phyloP scores from a whole-genome alignment of 129 eudicot species.

The Mikania micrantha region DNA sequence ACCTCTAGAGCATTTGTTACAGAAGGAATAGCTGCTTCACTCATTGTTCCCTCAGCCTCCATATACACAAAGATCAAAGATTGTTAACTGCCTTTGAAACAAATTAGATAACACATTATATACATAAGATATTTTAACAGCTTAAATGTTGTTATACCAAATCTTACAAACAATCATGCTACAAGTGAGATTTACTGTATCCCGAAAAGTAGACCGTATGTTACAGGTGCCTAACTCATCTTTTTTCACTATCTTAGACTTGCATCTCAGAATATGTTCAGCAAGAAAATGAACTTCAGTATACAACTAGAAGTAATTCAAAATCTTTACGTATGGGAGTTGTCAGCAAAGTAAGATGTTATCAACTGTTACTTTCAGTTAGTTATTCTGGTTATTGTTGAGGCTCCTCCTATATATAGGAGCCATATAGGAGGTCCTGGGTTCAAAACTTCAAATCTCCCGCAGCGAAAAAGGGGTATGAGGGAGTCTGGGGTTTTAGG shows the following conservation, averaged over 20 bases:
- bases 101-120: not conserved
- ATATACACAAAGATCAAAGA: conserved; percentile 12
- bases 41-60: conserved; percentile 96
- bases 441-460: too few species aligned
- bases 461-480: too few species aligned
- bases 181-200: too few species aligned
- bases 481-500: too few species aligned
- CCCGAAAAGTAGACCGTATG: too few species aligned
- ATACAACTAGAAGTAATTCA: not conserved
- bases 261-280: not conserved
- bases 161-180: too few species aligned
- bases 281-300: not conserved
- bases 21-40: conserved; percentile 56
- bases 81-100: not conserved
- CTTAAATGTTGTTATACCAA: not conserved
- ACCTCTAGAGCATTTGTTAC: conserved; percentile 82
- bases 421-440: too few species aligned
- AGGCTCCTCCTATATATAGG: too few species aligned
- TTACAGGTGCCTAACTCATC: not conserved
- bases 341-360: too few species aligned
- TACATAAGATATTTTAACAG: not conserved
- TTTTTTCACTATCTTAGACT: not conserved
- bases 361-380: too few species aligned
- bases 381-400: too few species aligned
- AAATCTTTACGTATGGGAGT: not conserved